Evolutionary conservation across 176 grass and related monocot genomes (phyloP), one percentile per base, ranked within the genome.

Genomic region (Carex parvula): DNA sequence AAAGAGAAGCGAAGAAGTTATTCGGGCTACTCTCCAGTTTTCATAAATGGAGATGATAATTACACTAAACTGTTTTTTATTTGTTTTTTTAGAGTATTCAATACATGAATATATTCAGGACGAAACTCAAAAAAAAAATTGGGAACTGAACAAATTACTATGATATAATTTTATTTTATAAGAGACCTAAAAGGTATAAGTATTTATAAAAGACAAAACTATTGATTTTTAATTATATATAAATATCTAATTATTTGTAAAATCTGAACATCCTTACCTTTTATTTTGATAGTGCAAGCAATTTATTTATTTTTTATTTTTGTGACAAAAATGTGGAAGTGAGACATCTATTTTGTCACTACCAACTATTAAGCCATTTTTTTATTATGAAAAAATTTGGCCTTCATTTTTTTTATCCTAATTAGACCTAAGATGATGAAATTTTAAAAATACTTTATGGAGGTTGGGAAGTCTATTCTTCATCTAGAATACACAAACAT

Each of bases 401-500:
- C n/a, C 41, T 52, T 20, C 21, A 54, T 54, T 75, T 2, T 75
- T 54, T 54, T 75, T 22, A 24, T 75, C 26, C 53, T 54, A 5
- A 5, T 75, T 6, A 30, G 71, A 54, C 11, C 22, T 48, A 29
- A 75, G 15, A 18, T 18, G 52, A 57, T 57, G 24, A 57, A 26
- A 32, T 30, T 77, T 18, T 18, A 14, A 8, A 21, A 78, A 33
- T 13, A 57, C 14, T 55, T 52, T 50, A 29, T 57, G 73, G 73
- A 78, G 22, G 73, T 78, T 78, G 24, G 52, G 52, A 57, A 32
- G 73, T 57, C 73, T 30, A 78, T 78, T 55, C 52, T 78, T 78
- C 6, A 33, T 57, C 22, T 22, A 33, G 52, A 78, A 35, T 57
- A 15, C 26, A 78, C 52, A 56, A 78, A 78, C 48, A 32, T 78